phyloP scores from a whole-genome alignment of 2,329 filamentous ascomycete genomes.

The Pyrenophora graminea region DNA sequence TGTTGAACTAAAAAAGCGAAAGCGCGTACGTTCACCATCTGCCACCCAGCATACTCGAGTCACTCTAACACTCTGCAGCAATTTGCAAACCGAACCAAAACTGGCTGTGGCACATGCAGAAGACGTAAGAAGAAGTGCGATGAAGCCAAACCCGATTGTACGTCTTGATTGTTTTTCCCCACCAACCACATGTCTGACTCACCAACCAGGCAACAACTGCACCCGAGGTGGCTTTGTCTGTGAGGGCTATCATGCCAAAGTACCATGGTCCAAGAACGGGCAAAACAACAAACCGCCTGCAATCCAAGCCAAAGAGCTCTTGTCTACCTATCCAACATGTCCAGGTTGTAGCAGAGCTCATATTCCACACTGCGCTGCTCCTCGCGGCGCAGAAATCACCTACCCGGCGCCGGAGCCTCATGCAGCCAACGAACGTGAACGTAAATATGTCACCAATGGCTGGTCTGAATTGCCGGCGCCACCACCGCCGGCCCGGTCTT shows the following conservation, averaged over 20 bases:
- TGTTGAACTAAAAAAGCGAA: constrained; percentile 51
- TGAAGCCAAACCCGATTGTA: constrained; percentile 90
- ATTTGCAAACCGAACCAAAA: constrained; percentile 96
- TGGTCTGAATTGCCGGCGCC: constrained; percentile 26
- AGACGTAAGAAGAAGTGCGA: constrained; percentile 98
- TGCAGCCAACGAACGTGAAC: constrained; percentile 31
- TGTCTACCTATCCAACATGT: constrained; percentile 26
- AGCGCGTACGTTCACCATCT: constrained; percentile 48
- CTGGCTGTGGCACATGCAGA: constrained; percentile 89
- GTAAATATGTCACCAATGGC: constrained; percentile 24
- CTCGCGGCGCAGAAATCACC: constrained; percentile 7
- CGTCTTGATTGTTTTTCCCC: constrained; percentile 47
- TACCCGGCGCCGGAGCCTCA: constrained; percentile 28
- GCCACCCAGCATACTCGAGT: background rate
- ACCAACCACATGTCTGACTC: constrained; percentile 3
- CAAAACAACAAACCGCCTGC: constrained; percentile 63
- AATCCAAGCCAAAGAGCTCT: constrained; percentile 78
- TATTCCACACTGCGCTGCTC: constrained; percentile 38
- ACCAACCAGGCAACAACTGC: constrained; percentile 69
- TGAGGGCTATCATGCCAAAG: constrained; percentile 83
- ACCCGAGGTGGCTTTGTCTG: constrained; percentile 87
- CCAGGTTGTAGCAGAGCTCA: constrained; percentile 27
- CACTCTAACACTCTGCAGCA: constrained; percentile 51
- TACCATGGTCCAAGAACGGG: constrained; percentile 77
- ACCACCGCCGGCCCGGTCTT: constrained; percentile 26